Base-by-base conservation (phyloP, 2,329 filamentous ascomycete species). In the Calonectria pseudoturangicola region DNA sequence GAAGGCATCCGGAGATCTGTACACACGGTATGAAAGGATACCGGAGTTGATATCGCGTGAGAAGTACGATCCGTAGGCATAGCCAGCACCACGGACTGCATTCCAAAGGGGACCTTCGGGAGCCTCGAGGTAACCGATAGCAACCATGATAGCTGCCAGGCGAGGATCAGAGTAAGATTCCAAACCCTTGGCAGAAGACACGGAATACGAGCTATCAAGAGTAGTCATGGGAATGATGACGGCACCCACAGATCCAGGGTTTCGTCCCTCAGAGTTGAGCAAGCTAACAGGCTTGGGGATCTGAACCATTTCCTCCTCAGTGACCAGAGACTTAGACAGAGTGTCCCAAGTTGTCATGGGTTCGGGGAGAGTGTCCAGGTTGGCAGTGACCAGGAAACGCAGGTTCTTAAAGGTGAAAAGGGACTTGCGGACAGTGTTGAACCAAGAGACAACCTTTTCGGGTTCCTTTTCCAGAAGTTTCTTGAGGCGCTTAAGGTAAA, bases 51-150 rank as follows among this genome's bases (percentile, higher is more conserved):
- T 86, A 80, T 95, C 93, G 56, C 94, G 92, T 54, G 89, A 89
- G 81, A 98, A 98, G 79, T 90, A 92, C 0, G 94, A 93, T 66
- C 96, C 96, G 81, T 99, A 99, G 0, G 97, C 97, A 66, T 98
- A 92, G 54, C 97, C 97, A 51, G 95, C 97, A 69, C 97, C 97
- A 58, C 97, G 95, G 62, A 98, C 94, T 0, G 95, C 95, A 75
- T 93, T 93, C 96, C 97, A 98, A 39, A 99, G 91, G 0, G 97
- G 97, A 0, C 97, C 97, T 84, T 99, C 97, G 21, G 97, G 94
- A 0, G 95, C 93, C 81, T 98, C 96, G 73, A 99, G 93, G 82
- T 98, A 98, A 25, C 95, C 92, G 63, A 95, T 91, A 0, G 96
- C 95, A 9, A 99, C 96, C 83, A 98, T 91, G 65, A 98, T 89